Percentiles rank a stretch among this genome's conserved stretches.
Evolutionary conservation across 495 filamentous ascomycete species (phyloP).

Genomic region (Penicillium argentinense): DNA sequence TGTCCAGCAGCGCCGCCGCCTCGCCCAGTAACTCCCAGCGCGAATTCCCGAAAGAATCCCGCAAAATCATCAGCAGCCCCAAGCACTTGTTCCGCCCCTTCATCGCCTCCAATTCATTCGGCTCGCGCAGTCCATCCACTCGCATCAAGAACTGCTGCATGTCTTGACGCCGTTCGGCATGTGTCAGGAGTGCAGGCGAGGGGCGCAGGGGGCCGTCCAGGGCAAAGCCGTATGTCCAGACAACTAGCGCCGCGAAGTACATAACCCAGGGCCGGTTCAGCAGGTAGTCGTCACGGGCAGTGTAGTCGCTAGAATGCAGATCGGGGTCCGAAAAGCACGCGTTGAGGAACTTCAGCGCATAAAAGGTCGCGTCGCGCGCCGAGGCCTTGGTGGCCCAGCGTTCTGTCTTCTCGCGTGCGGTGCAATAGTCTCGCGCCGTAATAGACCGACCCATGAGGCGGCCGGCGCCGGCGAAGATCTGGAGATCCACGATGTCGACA

Average conservation of each 20-base stretch:
- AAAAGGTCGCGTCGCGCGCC: conserved; percentile 90
- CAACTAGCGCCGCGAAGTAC: conserved; percentile 86
- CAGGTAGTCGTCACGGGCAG: conserved; percentile 83
- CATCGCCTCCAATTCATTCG: conserved; percentile 76
- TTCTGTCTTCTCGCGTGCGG: conserved; percentile 75
- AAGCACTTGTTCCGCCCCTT: conserved; percentile 78
- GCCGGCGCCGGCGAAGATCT: conserved; percentile 88
- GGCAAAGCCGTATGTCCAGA: conserved; percentile 95
- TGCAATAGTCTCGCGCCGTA: conserved; percentile 74
- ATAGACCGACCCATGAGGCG: conserved; percentile 84
- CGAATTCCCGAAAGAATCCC: conserved; percentile 75
- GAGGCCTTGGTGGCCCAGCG: conserved; percentile 90
- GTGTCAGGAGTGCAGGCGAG: conserved; percentile 51
- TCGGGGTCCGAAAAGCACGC: conserved; percentile 68
- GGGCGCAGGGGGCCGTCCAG: conserved; percentile 73
- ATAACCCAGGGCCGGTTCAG: conserved; percentile 97
- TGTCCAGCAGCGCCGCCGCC: conserved; percentile 74
- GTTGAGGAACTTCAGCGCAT: conserved; percentile 83
- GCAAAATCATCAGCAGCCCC: conserved; percentile 78
- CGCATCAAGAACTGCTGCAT: conserved; percentile 78
- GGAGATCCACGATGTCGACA: conserved; percentile 95
- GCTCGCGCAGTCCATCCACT: conserved; percentile 72
- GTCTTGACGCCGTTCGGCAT: conserved; percentile 66
- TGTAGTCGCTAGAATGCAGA: conserved; percentile 55
- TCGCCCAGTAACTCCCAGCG: conserved; percentile 92